Evolutionary conservation across 1,284 basidiomycete genomes (phyloP).

Genomic region (Ceratobasidium sp.): DNA sequence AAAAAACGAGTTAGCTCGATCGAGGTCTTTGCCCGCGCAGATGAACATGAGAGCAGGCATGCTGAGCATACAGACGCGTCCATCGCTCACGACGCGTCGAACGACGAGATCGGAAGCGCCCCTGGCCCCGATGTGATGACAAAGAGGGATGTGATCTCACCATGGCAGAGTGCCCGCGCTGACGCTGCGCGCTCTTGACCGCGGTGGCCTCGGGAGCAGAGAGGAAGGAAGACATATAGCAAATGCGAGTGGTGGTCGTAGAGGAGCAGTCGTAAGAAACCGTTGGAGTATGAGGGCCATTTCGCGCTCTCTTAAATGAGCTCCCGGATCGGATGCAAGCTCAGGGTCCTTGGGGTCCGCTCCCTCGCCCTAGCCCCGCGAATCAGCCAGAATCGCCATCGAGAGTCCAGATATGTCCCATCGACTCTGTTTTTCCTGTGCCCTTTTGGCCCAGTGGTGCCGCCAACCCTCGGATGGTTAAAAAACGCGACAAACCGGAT

Average conservation of each 20-base stretch:
- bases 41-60: conserved; percentile 42
- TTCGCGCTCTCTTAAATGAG: conserved; percentile 1
- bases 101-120: conserved; percentile 24
- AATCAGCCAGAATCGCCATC: conserved; percentile 8
- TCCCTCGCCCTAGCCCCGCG: conserved; percentile 19
- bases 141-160: conserved; percentile 44
- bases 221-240: conserved; percentile 46
- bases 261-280: background rate
- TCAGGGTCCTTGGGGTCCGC: conserved; percentile 11
- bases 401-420: conserved; percentile 4
- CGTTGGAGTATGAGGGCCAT: background rate
- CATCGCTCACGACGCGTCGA: conserved; percentile 28
- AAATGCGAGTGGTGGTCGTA: no score
- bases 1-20: conserved; percentile 19
- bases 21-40: background rate
- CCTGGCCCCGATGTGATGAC: conserved; percentile 9
- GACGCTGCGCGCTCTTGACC: conserved; percentile 47
- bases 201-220: conserved; percentile 40
- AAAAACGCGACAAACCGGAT: conserved; percentile 24
- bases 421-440: background rate
- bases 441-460: background rate
- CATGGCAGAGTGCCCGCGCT: conserved; percentile 53
- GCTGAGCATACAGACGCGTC: no score
- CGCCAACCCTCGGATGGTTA: conserved; percentile 8
- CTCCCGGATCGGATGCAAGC: conserved; percentile 18